Conservation (phyloP, 805 yeast genomes). For the Kluyveromyces starmeri region DNA sequence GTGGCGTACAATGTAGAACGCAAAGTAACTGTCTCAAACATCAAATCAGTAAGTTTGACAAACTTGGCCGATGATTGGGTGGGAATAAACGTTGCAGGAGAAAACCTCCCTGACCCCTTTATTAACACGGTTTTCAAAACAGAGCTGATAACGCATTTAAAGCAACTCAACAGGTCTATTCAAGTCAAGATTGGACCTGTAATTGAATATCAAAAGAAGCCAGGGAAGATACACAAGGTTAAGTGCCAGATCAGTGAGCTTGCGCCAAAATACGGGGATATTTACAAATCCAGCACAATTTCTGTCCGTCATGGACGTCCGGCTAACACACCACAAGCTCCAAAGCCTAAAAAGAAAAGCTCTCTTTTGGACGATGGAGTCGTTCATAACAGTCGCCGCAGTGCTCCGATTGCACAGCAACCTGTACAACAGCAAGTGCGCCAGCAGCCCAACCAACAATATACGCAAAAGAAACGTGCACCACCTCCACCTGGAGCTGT, state of each 20-base stretch:
- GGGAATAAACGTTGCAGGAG: constrained; percentile 37
- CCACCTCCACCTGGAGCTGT: constrained; percentile 24
- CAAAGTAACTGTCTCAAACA: constrained; percentile 48
- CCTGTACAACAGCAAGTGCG: constrained; percentile 8
- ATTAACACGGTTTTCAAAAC: constrained; percentile 81
- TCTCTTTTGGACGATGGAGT: constrained; percentile 7
- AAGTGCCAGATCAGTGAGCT: constrained; percentile 54
- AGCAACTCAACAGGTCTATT: constrained; percentile 48
- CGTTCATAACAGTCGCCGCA: background rate
- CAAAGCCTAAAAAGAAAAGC: constrained; percentile 58
- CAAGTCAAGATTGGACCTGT: constrained; percentile 60
- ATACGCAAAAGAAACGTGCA: constrained; percentile 12
- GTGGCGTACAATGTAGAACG: constrained; percentile 54
- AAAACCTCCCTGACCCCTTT: constrained; percentile 63
- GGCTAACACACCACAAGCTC: constrained; percentile 57
- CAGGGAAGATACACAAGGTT: constrained; percentile 68
- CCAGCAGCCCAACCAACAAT: constrained; percentile 10
- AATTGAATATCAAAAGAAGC: constrained; percentile 80
- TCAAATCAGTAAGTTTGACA: constrained; percentile 60
- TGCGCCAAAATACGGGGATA: constrained; percentile 62
- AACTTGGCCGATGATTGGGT: constrained; percentile 88
- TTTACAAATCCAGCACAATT: constrained; percentile 82
- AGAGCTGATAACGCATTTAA: constrained; percentile 70
- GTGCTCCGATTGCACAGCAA: constrained; percentile 11
- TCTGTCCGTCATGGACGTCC: constrained; percentile 75